These are phyloP conservation scores for Iodosphaeria phyllophila DNA, from an alignment of 2,329 filamentous ascomycete species.

Conservation along the genomic window DNA sequence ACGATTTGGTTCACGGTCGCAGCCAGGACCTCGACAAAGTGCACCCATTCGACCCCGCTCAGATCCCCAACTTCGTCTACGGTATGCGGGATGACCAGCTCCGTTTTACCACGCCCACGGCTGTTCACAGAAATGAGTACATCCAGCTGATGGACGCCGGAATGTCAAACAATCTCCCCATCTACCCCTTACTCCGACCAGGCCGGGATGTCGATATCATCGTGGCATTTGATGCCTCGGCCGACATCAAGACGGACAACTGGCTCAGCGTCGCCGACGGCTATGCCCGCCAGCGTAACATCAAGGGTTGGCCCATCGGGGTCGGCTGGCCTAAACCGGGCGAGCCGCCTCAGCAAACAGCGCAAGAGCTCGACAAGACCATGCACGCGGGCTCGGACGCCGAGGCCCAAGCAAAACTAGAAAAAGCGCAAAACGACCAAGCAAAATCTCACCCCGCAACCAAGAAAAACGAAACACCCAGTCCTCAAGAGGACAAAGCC, in stretches of 20 bases:
- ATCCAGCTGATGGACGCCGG: slow-evolving; percentile 87
- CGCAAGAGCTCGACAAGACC: slow-evolving; percentile 47
- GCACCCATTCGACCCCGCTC: slow-evolving; percentile 83
- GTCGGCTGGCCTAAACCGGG: slow-evolving; percentile 70
- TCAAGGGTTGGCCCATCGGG: slow-evolving; percentile 88
- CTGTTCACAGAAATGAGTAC: slow-evolving; percentile 51
- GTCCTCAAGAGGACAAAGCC: slow-evolving; percentile 11
- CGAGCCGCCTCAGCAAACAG: slow-evolving; percentile 38
- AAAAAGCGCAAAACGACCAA: slow-evolving; percentile 29
- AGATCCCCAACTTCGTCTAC: slow-evolving; percentile 75
- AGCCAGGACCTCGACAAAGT: slow-evolving; percentile 78
- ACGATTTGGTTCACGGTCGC: slow-evolving; percentile 64
- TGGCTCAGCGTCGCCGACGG: slow-evolving; percentile 92
- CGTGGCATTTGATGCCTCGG: slow-evolving; percentile 85
- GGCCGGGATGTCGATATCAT: slow-evolving; percentile 79
- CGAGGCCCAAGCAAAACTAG: slow-evolving; percentile 45
- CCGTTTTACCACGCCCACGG: slow-evolving; percentile 59
- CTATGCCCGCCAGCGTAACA: slow-evolving; percentile 72
- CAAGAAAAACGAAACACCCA: slow-evolving; percentile 5
- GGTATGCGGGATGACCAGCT: slow-evolving; percentile 56
- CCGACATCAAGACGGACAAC: slow-evolving; percentile 84
- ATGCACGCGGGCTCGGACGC: slow-evolving; percentile 38
- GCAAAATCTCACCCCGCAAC: slow-evolving; percentile 10
- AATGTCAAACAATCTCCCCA: slow-evolving; percentile 95
- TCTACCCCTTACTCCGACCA: slow-evolving; percentile 80